These are phyloP conservation scores for Cardamine occulta DNA, from an alignment of 345 rosid genomes.

Conservation along the genomic window DNA sequence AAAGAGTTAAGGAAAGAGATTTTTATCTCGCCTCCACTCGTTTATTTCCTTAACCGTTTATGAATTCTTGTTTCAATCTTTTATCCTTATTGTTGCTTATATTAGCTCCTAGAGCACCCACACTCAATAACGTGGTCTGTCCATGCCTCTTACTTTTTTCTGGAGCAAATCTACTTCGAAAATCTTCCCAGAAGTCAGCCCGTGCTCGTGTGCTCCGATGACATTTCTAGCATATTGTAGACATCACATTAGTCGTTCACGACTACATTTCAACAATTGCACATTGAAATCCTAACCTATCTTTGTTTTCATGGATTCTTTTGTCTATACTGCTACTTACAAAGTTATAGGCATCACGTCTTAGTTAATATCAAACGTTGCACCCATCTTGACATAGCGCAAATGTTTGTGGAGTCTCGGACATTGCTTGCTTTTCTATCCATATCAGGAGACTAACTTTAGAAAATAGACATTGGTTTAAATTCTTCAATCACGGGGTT, in stretches of 20 bases:
- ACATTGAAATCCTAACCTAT: background rate
- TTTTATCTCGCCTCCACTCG: too few species aligned
- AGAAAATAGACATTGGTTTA: too few species aligned
- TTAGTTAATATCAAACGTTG: background rate
- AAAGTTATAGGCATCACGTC: background rate
- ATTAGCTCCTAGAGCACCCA: too few species aligned
- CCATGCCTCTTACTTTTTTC: background rate
- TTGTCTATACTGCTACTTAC: background rate
- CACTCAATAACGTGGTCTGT: background rate
- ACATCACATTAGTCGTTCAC: background rate
- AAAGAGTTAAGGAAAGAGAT: too few species aligned
- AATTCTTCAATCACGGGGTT: too few species aligned
- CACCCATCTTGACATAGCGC: background rate
- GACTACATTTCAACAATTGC: background rate
- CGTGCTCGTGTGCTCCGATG: background rate
- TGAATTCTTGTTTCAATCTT: too few species aligned
- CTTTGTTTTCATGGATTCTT: background rate
- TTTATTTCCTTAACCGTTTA: too few species aligned
- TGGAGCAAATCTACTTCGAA: background rate
- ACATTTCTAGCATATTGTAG: too few species aligned
- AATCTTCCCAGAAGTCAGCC: background rate
- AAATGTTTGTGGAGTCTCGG: background rate
- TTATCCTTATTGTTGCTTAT: too few species aligned
- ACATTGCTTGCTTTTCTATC: background rate
- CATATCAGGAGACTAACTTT: background rate